Percentiles rank a stretch among this genome's conserved stretches.
phyloP scores from a whole-genome alignment of 768 basidiomycete genomes.

The Cystobasidium onofrii region DNA sequence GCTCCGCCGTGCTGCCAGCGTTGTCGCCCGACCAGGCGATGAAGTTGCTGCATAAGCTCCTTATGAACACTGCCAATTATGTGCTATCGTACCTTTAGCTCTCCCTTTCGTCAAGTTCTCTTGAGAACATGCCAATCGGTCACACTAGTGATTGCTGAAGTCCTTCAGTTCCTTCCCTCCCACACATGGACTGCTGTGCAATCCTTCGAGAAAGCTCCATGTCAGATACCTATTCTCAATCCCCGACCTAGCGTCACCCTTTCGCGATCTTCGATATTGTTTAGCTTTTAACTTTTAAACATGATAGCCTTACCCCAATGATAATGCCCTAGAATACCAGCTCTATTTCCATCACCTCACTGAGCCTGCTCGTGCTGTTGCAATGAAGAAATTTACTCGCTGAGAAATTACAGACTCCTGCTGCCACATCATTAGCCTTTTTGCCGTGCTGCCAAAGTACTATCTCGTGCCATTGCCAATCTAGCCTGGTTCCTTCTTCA shows the following conservation, averaged over 20 bases:
- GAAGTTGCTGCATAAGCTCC: background rate
- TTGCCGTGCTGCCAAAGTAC: too few species aligned
- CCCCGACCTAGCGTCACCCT: background rate
- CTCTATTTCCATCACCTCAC: background rate
- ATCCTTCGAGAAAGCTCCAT: background rate
- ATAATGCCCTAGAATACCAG: background rate
- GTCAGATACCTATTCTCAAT: background rate
- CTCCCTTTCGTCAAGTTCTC: too few species aligned
- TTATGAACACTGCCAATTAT: too few species aligned
- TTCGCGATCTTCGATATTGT: background rate
- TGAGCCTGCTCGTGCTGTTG: background rate
- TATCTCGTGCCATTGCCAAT: too few species aligned
- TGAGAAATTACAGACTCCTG: too few species aligned
- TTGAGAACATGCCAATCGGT: too few species aligned
- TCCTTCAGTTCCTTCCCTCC: too few species aligned
- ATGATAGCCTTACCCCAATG: background rate
- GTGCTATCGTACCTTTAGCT: too few species aligned
- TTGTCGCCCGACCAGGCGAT: conserved; percentile 1
- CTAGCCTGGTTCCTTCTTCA: too few species aligned
- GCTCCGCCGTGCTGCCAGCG: background rate
- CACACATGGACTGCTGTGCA: background rate
- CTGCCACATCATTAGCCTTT: too few species aligned
- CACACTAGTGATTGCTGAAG: too few species aligned
- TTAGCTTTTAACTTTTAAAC: background rate
- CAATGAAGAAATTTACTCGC: background rate